Conservation (phyloP, 129 eudicot genomes). For the Pittosporum tobira region DNA sequence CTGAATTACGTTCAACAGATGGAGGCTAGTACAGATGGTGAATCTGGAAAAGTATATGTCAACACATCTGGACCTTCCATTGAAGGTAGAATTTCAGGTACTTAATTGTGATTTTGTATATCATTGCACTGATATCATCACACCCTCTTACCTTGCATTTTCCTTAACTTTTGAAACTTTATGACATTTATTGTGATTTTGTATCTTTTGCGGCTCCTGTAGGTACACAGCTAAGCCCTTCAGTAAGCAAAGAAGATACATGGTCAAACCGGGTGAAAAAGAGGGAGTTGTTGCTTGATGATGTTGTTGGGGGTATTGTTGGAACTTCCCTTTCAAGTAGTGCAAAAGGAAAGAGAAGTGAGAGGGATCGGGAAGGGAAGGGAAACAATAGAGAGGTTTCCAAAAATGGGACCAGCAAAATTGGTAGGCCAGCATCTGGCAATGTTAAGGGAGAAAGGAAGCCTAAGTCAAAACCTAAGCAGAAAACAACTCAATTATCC, state of each 20-base stretch:
- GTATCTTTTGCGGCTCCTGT: slow-evolving; percentile 11
- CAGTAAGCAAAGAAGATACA: slow-evolving; percentile 46
- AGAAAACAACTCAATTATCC: slow-evolving; percentile 61
- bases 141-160: too few species aligned
- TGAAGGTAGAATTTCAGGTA: slow-evolving; percentile 60
- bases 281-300: slow-evolving; percentile 62
- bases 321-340: slow-evolving; percentile 47
- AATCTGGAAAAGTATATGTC: slow-evolving; percentile 33
- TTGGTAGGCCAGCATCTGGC: slow-evolving; percentile 49
- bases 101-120: background rate
- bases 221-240: slow-evolving; percentile 60
- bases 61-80: slow-evolving; percentile 24
- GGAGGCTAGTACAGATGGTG: slow-evolving; percentile 33
- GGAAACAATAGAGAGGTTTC: slow-evolving; percentile 39
- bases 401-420: slow-evolving; percentile 44
- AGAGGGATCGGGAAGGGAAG: slow-evolving; percentile 72
- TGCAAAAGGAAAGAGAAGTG: slow-evolving; percentile 84
- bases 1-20: slow-evolving; percentile 29
- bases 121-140: background rate
- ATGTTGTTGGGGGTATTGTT: slow-evolving; percentile 50
- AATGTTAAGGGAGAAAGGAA: slow-evolving; percentile 69
- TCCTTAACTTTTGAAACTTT: too few species aligned
- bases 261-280: slow-evolving; percentile 63
- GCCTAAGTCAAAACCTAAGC: slow-evolving; percentile 62
- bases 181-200: slow-evolving; percentile 12